A percentile compares a stretch with the other conserved stretches of the same genome.
Conservation (phyloP, 2,329 filamentous ascomycete species). For the Hortaea werneckii region DNA sequence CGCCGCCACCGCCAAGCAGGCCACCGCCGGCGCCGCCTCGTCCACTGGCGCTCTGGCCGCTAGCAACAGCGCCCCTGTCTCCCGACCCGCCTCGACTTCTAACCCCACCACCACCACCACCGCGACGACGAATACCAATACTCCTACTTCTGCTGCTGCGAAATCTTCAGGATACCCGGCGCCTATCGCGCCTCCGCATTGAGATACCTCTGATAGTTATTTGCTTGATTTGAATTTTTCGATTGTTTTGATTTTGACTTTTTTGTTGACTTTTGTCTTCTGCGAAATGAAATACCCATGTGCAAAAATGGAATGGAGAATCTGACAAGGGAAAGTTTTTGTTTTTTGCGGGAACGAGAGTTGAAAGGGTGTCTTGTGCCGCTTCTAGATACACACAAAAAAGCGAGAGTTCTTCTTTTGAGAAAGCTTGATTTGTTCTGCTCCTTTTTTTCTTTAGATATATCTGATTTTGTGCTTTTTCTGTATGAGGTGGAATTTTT, state of each 20-base stretch:
- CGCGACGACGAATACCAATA: not conserved
- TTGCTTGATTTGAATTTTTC: too few relatives aligned
- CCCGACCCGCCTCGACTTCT: not conserved
- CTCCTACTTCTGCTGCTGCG: too few relatives aligned
- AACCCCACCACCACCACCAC: not conserved
- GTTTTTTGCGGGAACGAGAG: not conserved
- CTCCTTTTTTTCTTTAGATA: too few relatives aligned
- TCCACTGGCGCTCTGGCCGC: not conserved
- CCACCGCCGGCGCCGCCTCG: not conserved
- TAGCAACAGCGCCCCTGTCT: not conserved
- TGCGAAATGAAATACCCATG: conserved; percentile 3
- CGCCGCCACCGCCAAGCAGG: not conserved
- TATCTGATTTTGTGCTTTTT: too few relatives aligned
- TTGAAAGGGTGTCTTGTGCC: too few relatives aligned
- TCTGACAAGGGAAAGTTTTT: not conserved
- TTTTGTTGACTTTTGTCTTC: not conserved
- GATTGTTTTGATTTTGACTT: not conserved
- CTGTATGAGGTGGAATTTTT: too few relatives aligned
- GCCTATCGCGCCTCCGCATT: conserved; percentile 29
- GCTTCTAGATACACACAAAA: too few relatives aligned
- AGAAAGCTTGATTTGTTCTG: too few relatives aligned
- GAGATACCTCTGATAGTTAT: too few relatives aligned
- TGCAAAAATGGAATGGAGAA: conserved; percentile 3
- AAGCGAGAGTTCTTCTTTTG: too few relatives aligned
- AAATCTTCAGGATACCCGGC: conserved; percentile 29